Base-by-base conservation (phyloP, 1,139 yeast species). In the Hansenula lynferdii region DNA sequence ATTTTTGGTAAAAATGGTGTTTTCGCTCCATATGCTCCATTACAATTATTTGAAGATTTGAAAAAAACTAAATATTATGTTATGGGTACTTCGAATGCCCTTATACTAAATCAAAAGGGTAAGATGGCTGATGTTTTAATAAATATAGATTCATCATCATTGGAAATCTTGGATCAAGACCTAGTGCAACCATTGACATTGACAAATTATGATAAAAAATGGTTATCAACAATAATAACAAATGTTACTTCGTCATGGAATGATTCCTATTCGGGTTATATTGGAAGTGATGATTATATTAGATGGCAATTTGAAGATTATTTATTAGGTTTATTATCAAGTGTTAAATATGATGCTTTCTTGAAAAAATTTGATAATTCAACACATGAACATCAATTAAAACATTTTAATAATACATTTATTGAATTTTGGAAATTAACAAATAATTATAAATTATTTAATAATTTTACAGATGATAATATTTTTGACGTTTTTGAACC, bases 251-350 rank as follows among this genome's bases (percentile, higher is more conserved):
- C 41, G 3, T 45, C 44, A 37, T 47, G 40, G 53, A 54, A 70
- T 20, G 72, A 80, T 1, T 65, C 66, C 43, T 74, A 70, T 37
- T 64, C 71, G 7, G 69, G 65, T 16, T 82, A 71, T 54, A 61
- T 65, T 33, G 97, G 97, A 2, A 85, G 89, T 51, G 97, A 92
- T 52, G 98, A 92, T 59, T 85, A 82, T 52, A 82, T 92, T 27
- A 68, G 98, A 40, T 75, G 80, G 61, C 87, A 81, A 51, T 90
- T 90, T 61, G 98, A 92, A 56, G 97, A 89, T 53, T 92, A 92
- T 56, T 62, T 90, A 27, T 72, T 84, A 47, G 86, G 95, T 14
- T 61, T 92, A 47, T 61, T 92, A 31, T 70, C 95, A 0, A 72
- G 86, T 18, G 79, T 76, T 31, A 83, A 94, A 58, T 85, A 80